Base-by-base conservation (phyloP, 768 basidiomycete species). In the Boletus subcaerulescens region DNA sequence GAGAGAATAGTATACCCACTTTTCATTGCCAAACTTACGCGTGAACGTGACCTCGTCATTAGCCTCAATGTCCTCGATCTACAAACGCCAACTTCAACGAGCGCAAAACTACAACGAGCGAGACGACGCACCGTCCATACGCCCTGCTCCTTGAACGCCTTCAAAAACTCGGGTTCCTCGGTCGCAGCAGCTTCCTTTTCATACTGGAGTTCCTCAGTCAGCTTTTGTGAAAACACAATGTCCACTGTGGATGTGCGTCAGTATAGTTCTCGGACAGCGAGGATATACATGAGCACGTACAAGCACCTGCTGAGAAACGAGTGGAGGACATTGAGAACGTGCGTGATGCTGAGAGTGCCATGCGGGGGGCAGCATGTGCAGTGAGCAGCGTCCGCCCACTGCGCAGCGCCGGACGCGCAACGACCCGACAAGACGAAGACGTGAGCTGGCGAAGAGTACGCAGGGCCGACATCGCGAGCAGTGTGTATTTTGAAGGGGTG, bases 11-110 rank as follows among this genome's bases (percentile, higher is more conserved):
- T 9, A n/a, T 0, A 81, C 88, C 53, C 61, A 96, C 93, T 73
- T 81, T 74, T 98, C 96, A 62, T 91, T 92, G 57, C 92, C 94
- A 71, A 93, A 96, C 61, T 84, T 86, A 61, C 94, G 85, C n/a
- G 76, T 76, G 41, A 98, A 73, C 24, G 80, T 73, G 38, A 98
- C 84, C 71, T 97, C 94, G 70, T 96, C 94, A 51, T 83, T 80
- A 36, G 88, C 89, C 6, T 74, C 60, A 13, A 70, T 70, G 68
- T 96, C 90, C 52, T 84, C 78, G 60, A 98, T 79, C 86, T 91
- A 57, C 36, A 32, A 50, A 35, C 20, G 11, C 15, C n/a, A 13
- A 0, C 32, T 39, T 18, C 48, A 12, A 24, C 15, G 31, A n/a
- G 38, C 3, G 4, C 15, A 10, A 17, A 9, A 22, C 3, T 12